Conservation (phyloP, 306 rosid genomes). For the Glycyrrhiza uralensis region DNA sequence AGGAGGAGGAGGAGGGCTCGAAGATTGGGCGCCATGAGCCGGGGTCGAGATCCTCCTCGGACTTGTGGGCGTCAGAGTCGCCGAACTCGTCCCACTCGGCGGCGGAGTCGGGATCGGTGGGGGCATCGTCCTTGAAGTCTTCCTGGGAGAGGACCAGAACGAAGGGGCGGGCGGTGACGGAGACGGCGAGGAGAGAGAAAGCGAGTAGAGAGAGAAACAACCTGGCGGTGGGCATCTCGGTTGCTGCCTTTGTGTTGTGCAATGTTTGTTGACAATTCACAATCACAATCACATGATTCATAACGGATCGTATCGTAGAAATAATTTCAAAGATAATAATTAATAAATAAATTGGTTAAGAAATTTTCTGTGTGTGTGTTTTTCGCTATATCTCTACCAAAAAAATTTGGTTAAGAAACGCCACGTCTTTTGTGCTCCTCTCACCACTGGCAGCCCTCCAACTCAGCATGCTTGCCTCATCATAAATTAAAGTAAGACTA, state of each 20-base stretch:
- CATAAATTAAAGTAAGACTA: background rate
- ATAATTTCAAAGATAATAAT: no score
- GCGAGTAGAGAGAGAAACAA: conserved; percentile 37
- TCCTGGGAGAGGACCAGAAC: conserved; percentile 78
- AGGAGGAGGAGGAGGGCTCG: conserved; percentile 50
- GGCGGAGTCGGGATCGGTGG: conserved; percentile 57
- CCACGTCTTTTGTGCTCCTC: background rate
- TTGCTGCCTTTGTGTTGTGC: background rate
- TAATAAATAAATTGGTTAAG: no score
- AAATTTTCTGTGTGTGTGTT: no score
- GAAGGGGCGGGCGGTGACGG: conserved; percentile 57
- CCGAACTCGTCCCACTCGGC: conserved; percentile 94
- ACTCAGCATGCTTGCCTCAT: background rate
- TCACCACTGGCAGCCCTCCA: conserved; percentile 2
- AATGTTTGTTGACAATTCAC: background rate
- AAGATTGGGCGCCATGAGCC: conserved; percentile 93
- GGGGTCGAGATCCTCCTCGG: conserved; percentile 84
- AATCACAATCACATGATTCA: background rate
- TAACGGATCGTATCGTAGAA: no score
- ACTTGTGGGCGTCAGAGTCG: conserved; percentile 55
- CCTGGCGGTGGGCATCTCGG: conserved; percentile 10
- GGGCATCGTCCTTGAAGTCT: conserved; percentile 62
- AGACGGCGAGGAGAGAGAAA: conserved; percentile 39
- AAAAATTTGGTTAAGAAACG: no score
- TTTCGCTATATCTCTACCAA: no score